Evolutionary conservation across 345 rosid species (phyloP), one percentile per base, ranked within the genome.

Genomic region (Lumnitzera racemosa): DNA sequence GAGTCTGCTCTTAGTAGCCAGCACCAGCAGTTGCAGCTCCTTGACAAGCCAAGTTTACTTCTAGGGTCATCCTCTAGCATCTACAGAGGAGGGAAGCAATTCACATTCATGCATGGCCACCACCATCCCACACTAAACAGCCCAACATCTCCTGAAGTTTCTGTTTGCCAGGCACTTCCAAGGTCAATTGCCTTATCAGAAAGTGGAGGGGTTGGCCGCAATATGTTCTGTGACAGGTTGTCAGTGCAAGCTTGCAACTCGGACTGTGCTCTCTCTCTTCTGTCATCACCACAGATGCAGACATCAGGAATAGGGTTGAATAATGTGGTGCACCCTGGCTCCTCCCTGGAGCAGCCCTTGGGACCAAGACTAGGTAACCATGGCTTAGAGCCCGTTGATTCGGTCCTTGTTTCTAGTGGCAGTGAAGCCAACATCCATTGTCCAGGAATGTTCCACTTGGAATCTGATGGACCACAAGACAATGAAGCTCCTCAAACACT

Each of bases 201-300:
- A 27, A 62, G 66, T 56, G 54, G 65, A 13, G 67, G 46, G 29
- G 64, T 63, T 53, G 61, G 82, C 64, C 59, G 74, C 67, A 63
- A 60, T 57, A 62, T 71, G 68, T 79, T 74, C 63, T 66, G 64
- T 76, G 83, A 73, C 73, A 74, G 83, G 75, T 72, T 78, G 69
- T 65, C 81, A 61, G 62, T 73, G 70, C 73, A 65, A 54, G 77
- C 61, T 65, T 68, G 46, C 25, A 78, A 80, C 73, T 77, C 86
- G 23, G 86, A 83, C 62, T 87, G 95, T 78, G 95, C 95, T 87
- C 90, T 82, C 95, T 87, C 95, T 87, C 95, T 87, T 80, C 95
- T 87, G 90, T 78, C 83, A 78, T 80, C 88, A 65, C 76, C 84
- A 23, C 66, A 63, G 59, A 59, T 67, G 53, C 83, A 67, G 69